Evolutionary conservation across 2,329 filamentous ascomycete species (phyloP), one percentile per base, ranked within the genome.

Genomic region (Exophiala dermatitidis): DNA sequence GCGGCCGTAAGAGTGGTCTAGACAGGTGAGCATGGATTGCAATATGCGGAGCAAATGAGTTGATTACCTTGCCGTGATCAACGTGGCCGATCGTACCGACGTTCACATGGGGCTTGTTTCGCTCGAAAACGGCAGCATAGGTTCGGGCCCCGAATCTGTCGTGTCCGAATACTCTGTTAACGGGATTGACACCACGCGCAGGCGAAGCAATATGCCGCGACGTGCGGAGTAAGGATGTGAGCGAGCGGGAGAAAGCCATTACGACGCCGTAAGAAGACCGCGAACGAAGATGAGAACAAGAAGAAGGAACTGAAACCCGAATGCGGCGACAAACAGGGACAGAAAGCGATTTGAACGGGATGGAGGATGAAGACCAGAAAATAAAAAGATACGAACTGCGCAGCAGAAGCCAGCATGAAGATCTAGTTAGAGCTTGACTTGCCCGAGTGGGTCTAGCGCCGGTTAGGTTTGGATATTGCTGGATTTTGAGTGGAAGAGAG

Each of bases 71-170:
- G 78, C 91, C 91, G 77, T 98, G 91, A 82, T 98, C 93, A 75
- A 98, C 93, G 79, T 98, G 93, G 66, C 93, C 93, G 76, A 98
- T 98, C 65, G 93, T 98, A 88, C 93, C 93, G 69, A 98, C 93
- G 77, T 98, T 98, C 63, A 98, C 91, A 73, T 98, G 93, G 56
- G 93, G 93, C 81, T 98, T 98, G 69, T 79, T 84, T 69, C 93
- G 84, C 80, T 94, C 83, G 70, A 86, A 98, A 60, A 71, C 79
- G 54, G 76, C 77, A 54, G 81, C 82, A 69, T 84, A 79, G 64
- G 74, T 75, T 70, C 81, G 74, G 61, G 66, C 68, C 58, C 68
- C 68, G 60, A 71, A 66, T 65, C 68, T 68, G 66, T 76, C 69
- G 60, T 68, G 69, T 60, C 68, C 65, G 59, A 76, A 72, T 61